phyloP scores from a whole-genome alignment of 2,329 filamentous ascomycete species.

The Lasiodiplodia citricola region DNA sequence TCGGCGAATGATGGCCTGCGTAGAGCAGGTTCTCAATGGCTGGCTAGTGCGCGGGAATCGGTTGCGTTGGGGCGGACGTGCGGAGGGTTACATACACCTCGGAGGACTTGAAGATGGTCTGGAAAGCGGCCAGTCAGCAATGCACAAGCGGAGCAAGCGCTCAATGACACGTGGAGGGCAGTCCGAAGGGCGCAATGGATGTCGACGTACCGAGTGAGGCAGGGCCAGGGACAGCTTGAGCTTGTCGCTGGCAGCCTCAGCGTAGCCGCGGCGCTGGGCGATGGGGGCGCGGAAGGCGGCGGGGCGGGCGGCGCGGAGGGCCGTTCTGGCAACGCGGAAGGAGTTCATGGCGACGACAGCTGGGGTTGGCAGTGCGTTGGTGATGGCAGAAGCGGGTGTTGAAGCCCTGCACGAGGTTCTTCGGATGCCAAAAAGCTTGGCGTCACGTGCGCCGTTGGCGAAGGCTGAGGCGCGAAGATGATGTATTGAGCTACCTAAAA shows the following conservation, averaged over 20 bases:
- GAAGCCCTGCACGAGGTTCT: conserved; percentile 25
- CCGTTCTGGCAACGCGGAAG: conserved; percentile 88
- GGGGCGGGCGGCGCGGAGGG: conserved; percentile 77
- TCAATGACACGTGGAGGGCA: neutral
- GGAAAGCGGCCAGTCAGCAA: conserved; percentile 27
- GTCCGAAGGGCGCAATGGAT: neutral
- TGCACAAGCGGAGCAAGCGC: neutral
- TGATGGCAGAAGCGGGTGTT: conserved; percentile 20
- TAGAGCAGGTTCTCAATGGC: neutral
- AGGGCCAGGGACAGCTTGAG: conserved; percentile 98
- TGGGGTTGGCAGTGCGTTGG: conserved; percentile 22
- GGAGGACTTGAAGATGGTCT: conserved; percentile 73
- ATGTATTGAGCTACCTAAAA: neutral
- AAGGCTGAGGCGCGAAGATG: too few relatives aligned
- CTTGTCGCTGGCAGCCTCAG: conserved; percentile 60
- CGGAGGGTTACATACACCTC: conserved; percentile 66
- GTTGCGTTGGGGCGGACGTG: conserved; percentile 34
- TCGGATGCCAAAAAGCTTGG: conserved; percentile 26
- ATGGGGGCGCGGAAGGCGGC: conserved; percentile 75
- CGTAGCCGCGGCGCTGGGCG: conserved; percentile 84
- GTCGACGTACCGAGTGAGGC: conserved; percentile 87
- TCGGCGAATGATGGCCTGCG: conserved; percentile 11
- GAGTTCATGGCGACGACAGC: conserved; percentile 75
- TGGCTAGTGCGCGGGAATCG: neutral
- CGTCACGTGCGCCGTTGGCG: conserved; percentile 20